Base-by-base conservation (phyloP, 129 eudicot species). In the Artemisia annua region DNA sequence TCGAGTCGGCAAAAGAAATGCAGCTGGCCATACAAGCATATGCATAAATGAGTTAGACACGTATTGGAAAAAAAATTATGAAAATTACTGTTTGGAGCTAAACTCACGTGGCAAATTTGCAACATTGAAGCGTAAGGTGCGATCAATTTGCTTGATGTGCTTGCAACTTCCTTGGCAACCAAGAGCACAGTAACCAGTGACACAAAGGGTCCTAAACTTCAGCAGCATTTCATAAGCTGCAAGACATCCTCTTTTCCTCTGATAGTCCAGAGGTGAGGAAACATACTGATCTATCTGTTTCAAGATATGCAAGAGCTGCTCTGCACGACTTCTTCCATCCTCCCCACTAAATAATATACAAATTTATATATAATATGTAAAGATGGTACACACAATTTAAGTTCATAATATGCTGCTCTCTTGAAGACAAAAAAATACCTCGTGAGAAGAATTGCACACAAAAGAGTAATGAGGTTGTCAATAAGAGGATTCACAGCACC, bases 281-380 rank as follows among this genome's bases (percentile, higher is more conserved):
- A 95, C 97, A 78, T 83, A 88, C 72, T 82, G 88, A 86, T 95
- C 99, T 68, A 95, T 83, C 87, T 86, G 96, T 79, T 95, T 91
- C 83, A 95, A 77, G 60, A 95, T 89, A 79, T 88, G 93, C 66
- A 90, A 76, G 18, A 95, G 81, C 79, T 95, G 99, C 72, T 95
- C 99, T 67, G 99, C 91, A 11, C 97, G 97, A 74, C 94, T 95
- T 86, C 96, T 88, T 83, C 99, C 99, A 78, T 90, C 99, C 76
- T 95, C 99, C 16, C 97, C 99, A 80, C 99, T 95, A 68, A 61
- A 54, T 32, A 75, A 55, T 15, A 63, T 17, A 46, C 14, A 54
- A 13, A 3, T 59, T 17, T 11, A 66, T 10, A n/a, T 61, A 72
- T 48, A 39, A 32, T 51, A 35, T 14, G 8, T 53, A 32, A 28